Evolutionary conservation across 805 yeast genomes (phyloP).

Genomic region (Lachancea mirantina): DNA sequence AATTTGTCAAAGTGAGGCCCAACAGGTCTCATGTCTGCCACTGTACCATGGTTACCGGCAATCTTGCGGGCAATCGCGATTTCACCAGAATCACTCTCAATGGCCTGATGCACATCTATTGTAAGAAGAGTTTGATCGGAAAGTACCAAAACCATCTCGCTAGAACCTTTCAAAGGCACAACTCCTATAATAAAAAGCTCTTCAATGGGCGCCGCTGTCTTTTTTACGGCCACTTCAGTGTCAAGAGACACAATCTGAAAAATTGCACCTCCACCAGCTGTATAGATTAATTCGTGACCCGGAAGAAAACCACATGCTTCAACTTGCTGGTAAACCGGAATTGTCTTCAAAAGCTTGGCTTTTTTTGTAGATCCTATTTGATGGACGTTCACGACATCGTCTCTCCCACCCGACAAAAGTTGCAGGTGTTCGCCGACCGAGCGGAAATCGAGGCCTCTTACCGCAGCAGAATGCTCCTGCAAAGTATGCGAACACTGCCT

Average conservation of each 20-base stretch:
- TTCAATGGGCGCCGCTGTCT: conserved; percentile 49
- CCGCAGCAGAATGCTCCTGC: conserved; percentile 75
- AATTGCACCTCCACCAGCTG: conserved; percentile 75
- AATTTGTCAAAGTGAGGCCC: conserved; percentile 52
- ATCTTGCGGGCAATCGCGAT: conserved; percentile 47
- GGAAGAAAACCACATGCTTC: conserved; percentile 59
- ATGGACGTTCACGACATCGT: conserved; percentile 51
- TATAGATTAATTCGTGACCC: conserved; percentile 37
- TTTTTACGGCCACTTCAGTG: conserved; percentile 39
- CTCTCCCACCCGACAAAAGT: conserved; percentile 84
- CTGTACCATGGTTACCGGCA: conserved; percentile 93
- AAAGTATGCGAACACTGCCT: conserved; percentile 59
- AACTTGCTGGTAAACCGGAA: conserved; percentile 67
- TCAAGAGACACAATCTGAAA: conserved; percentile 56
- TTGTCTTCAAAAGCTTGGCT: conserved; percentile 52
- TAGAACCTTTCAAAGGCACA: conserved; percentile 31
- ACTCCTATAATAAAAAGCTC: conserved; percentile 67
- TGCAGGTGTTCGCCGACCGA: conserved; percentile 37
- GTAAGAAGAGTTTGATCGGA: conserved; percentile 80
- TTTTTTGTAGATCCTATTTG: conserved; percentile 45
- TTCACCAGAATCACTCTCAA: conserved; percentile 25
- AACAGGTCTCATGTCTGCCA: conserved; percentile 78
- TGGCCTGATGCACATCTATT: conserved; percentile 32
- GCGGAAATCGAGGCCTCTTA: conserved; percentile 71
- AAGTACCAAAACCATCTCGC: conserved; percentile 44